Conservation (phyloP, 176 grass and related monocot genomes). For the Aegilops bicornis region DNA sequence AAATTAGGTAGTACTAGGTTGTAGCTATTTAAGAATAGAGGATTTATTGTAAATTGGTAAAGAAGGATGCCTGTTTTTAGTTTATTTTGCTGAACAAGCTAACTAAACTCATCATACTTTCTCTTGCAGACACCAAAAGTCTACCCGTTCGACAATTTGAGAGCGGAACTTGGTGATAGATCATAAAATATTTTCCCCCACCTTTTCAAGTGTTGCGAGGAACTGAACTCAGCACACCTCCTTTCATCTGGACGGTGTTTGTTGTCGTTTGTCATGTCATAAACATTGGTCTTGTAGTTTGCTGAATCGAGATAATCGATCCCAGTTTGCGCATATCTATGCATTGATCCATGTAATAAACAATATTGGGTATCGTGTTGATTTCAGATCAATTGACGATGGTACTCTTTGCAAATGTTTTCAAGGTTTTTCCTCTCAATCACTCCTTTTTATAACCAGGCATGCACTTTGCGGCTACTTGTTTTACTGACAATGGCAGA, state of each 20-base stretch:
- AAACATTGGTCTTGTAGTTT: constrained; percentile 3
- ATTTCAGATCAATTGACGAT: not conserved
- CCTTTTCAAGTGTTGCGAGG: not conserved
- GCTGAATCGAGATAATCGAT: not conserved
- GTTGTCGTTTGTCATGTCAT: constrained; percentile 11
- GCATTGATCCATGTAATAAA: not conserved
- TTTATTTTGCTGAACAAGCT: not conserved
- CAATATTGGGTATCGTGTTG: not conserved
- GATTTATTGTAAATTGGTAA: no score
- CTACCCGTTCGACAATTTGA: constrained; percentile 89
- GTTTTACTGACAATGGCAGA: not conserved
- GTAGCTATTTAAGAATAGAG: no score
- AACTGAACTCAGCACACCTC: not conserved
- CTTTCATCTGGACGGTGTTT: not conserved
- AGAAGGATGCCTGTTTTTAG: no score
- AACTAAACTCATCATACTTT: not conserved
- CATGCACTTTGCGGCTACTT: not conserved
- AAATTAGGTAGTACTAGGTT: no score
- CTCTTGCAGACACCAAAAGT: constrained; percentile 89
- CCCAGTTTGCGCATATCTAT: not conserved
- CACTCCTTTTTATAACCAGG: not conserved
- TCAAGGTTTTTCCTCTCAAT: not conserved
- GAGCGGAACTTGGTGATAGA: constrained; percentile 73
- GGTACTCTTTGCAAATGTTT: not conserved
- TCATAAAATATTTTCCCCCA: constrained; percentile 20